Evolutionary conservation across 768 basidiomycete species (phyloP), one percentile per base, ranked within the genome.

Genomic region (Hydnum rufescens): DNA sequence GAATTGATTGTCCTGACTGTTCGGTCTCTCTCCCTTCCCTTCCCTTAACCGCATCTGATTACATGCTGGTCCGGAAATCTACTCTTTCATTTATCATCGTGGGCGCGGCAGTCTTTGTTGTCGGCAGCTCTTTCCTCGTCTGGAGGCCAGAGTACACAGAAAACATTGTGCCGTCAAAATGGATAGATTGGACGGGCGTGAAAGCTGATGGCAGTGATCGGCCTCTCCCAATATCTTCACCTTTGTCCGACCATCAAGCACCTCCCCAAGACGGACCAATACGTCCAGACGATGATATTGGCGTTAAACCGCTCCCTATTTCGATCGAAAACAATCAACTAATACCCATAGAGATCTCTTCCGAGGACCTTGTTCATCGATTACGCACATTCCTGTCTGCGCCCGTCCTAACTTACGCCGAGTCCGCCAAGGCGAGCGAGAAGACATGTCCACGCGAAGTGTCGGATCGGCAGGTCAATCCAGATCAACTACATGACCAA

Each of bases 401-500:
- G 0, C 66, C 65, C 3, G 59, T 65, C 8, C 54, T 54, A 3
- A 55, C 54, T 1, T 55, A 64, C 51, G 53, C 49, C 2, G 57
- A 55, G 0, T 59, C 63, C 0, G 46, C 58, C 22, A 18, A 36
- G 5, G 13, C 47, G 8, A 64, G 64, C 49, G 49, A 60, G 25
- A 36, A 51, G 13, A 43, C 53, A 0, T 69, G 68, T 52, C 66
- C 68, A 2, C 29, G 53, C 4, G 51, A 56, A 4, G 48, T 66
- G 4, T 56, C 58, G 4, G 63, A 66, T 34, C 52, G 53, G n/a
- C 58, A 66, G 51, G 60, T 64, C 48, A 67, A 68, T 57, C 63
- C 62, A 2, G 67, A 67, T 57, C 66, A 68, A 51, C 59, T 65
- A 4, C 58, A 55, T 22, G 65, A 62, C 0, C 61, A 66, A 42